Conservation (phyloP, 192 early-diverging fungal genomes). For the Oehlia diaphana region DNA sequence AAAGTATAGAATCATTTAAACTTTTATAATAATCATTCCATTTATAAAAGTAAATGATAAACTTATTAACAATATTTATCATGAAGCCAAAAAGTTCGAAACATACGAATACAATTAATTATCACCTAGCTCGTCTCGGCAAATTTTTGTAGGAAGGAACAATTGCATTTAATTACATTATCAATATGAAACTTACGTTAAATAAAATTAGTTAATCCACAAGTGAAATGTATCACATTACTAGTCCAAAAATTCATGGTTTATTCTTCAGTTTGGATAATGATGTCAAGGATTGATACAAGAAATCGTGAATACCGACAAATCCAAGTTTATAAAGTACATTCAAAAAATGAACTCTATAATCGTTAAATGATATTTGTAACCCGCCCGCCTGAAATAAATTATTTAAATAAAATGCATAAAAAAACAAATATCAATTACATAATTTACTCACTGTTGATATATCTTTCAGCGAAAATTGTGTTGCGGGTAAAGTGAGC, state of each 20-base stretch:
- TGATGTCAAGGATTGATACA: slow-evolving; percentile 13
- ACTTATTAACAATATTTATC: neutral
- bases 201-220: too few species aligned
- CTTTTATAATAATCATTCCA: neutral
- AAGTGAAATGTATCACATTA: too few species aligned
- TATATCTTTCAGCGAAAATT: slow-evolving; percentile 2
- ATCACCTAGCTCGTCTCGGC: slow-evolving; percentile 17
- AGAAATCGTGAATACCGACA: slow-evolving; percentile 8
- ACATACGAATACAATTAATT: slow-evolving; percentile 21
- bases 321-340: neutral
- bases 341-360: slow-evolving; percentile 16
- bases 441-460: neutral
- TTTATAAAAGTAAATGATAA: neutral
- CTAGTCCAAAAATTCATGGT: neutral
- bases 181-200: too few species aligned
- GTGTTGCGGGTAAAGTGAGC: neutral
- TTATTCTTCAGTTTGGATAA: slow-evolving; percentile 16
- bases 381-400: slow-evolving; percentile 6
- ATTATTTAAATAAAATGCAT: neutral
- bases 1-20: slow-evolving; percentile 26
- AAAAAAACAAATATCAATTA: too few species aligned
- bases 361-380: slow-evolving; percentile 11
- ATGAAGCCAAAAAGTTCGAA: slow-evolving; percentile 1
- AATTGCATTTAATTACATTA: too few species aligned
- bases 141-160: slow-evolving; percentile 17